Base-by-base conservation (phyloP, 768 basidiomycete genomes). In the Leccinum obscurum region DNA sequence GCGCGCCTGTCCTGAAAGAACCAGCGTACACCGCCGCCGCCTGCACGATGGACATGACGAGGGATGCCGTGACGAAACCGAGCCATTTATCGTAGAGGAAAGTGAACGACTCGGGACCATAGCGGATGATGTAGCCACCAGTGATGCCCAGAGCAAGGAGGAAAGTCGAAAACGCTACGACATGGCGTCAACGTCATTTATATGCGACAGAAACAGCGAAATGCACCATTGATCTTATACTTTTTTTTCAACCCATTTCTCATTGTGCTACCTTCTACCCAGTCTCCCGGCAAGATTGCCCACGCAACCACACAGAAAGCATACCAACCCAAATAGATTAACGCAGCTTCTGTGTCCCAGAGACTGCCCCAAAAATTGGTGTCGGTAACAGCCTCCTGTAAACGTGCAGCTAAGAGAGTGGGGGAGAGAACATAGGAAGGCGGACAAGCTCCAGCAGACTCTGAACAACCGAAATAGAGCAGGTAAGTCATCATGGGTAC, bases 171-270 rank as follows among this genome's bases (percentile, higher is more conserved):
- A 97, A 91, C 2, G 92, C 96, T 98, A 39, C 4, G 50, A 52
- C 28, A 49, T 11, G 20, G 13, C 34, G 53, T 51, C 10, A 30
- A 26, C 6, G 4, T 53, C 17, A 10, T 14, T 6, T 28, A 30
- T 8, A 9, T 9, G 20, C 6, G 1, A 10, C 49, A 52, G 20
- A 54, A 13, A 24, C 15, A 7, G 20, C 6, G 39, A 44, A 24
- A 74, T 82, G 66, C 69, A 95, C 95, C 95, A 77, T 99, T 98
- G 61, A 97, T 93, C 78, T 92, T 98, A 81, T 99, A 99, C 61
- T 81, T 76, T 71, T 90, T 88, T 69, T 81, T 87, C 56, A 78
- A 80, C 0, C 95, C 95, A 46, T 85, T 87, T 51, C 97, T 82
- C 66, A 96, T 73, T 8, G 79, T 77, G 26, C 78, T 83, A 24